phyloP scores from a whole-genome alignment of 768 basidiomycete species.

The Guyanaporus albipodus region DNA sequence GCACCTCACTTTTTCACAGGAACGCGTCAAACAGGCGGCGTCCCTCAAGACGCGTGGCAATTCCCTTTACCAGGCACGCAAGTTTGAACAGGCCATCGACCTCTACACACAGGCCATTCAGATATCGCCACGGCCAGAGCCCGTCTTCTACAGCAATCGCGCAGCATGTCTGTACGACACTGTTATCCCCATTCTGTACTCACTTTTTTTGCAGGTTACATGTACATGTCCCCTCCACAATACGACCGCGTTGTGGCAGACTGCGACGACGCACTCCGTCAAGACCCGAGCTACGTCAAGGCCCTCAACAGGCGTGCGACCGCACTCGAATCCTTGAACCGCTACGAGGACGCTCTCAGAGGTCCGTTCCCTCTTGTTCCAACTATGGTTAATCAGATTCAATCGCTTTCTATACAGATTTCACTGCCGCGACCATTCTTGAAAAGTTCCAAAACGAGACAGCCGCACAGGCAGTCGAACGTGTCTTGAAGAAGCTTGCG shows the following conservation, averaged over 20 bases:
- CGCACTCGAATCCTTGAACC: constrained; percentile 74
- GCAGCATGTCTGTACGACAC: constrained; percentile 74
- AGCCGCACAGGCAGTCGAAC: constrained; percentile 79
- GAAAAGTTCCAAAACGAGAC: constrained; percentile 85
- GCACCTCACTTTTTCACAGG: constrained; percentile 38
- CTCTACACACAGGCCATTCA: constrained; percentile 74
- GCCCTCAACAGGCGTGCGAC: constrained; percentile 86
- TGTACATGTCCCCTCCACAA: constrained; percentile 85
- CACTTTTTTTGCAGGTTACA: constrained; percentile 57
- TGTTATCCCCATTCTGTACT: background rate
- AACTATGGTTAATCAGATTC: background rate
- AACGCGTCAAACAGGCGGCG: constrained; percentile 59
- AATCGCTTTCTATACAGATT: constrained; percentile 52
- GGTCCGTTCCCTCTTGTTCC: constrained; percentile 43
- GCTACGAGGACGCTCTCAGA: constrained; percentile 72
- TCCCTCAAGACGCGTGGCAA: constrained; percentile 72
- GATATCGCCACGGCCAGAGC: constrained; percentile 73
- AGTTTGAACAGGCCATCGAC: constrained; percentile 55
- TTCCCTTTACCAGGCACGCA: constrained; percentile 58
- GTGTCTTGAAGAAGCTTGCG: constrained; percentile 85
- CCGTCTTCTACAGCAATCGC: constrained; percentile 95
- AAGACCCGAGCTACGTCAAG: constrained; percentile 85
- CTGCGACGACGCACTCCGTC: constrained; percentile 81
- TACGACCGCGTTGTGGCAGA: constrained; percentile 80
- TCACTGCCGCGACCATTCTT: constrained; percentile 93